Evolutionary conservation across 768 basidiomycete species (phyloP).

Genomic region (Lentinula boryana): DNA sequence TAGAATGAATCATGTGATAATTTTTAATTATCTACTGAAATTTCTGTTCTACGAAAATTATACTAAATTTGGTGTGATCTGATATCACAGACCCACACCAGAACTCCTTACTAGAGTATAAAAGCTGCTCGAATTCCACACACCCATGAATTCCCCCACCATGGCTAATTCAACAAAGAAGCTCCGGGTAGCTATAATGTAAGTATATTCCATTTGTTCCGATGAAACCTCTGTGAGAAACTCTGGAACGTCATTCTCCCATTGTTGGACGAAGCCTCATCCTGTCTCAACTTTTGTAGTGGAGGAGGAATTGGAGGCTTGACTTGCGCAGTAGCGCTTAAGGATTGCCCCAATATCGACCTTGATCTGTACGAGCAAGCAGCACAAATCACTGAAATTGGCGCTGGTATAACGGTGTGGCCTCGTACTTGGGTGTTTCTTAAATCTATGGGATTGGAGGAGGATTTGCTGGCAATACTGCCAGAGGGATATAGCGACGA

Average conservation of each 20-base stretch:
- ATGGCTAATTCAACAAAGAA: background rate
- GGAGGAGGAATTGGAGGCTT: constrained; percentile 37
- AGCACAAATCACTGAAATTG: constrained; percentile 30
- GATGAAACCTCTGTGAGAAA: background rate
- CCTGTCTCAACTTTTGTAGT: constrained; percentile 13
- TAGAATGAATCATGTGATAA: too few species aligned
- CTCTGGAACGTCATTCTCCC: background rate
- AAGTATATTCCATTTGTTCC: background rate
- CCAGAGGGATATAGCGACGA: constrained; percentile 13
- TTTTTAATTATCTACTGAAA: too few species aligned
- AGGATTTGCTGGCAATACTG: constrained; percentile 16
- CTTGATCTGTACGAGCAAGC: constrained; percentile 40
- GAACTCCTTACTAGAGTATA: background rate
- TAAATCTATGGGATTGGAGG: constrained; percentile 29
- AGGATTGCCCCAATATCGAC: constrained; percentile 15
- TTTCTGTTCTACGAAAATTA: too few species aligned
- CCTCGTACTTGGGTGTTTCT: constrained; percentile 33
- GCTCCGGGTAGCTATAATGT: constrained; percentile 13
- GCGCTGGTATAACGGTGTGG: constrained; percentile 39
- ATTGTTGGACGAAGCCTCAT: background rate
- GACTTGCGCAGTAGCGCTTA: constrained; percentile 28
- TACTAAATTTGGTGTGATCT: too few species aligned
- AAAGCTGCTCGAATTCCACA: background rate
- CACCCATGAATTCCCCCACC: background rate
- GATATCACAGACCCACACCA: background rate